Conservation (phyloP, 1,284 basidiomycete species). For the Agroathelia rolfsii region DNA sequence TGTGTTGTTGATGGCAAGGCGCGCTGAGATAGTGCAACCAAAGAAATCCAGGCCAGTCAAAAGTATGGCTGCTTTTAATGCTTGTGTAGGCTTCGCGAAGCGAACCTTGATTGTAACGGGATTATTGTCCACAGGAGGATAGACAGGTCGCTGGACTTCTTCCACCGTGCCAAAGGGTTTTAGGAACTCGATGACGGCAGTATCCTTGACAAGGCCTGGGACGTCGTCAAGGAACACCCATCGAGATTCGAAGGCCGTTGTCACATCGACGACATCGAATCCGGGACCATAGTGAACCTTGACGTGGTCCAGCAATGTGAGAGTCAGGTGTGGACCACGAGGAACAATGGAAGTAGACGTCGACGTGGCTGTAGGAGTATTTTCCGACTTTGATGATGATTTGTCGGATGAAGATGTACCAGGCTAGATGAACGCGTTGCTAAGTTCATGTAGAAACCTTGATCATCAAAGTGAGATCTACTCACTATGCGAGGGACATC, state of each 20-base stretch:
- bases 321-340: no score
- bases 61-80: slow-evolving; percentile 33
- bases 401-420: no score
- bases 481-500: no score
- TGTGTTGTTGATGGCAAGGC: slow-evolving; percentile 27
- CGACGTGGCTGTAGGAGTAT: no score
- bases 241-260: slow-evolving; percentile 38
- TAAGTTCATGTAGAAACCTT: no score
- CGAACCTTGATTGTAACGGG: slow-evolving; percentile 29
- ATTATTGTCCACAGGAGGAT: slow-evolving; percentile 12
- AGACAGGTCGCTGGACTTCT: slow-evolving; percentile 25
- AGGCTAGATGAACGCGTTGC: no score
- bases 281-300: slow-evolving; percentile 29
- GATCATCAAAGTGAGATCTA: no score
- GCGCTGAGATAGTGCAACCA: slow-evolving; percentile 27
- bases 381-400: no score
- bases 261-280: slow-evolving; percentile 29
- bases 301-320: slow-evolving; percentile 17
- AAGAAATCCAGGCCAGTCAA: slow-evolving; percentile 36
- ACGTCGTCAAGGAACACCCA: slow-evolving; percentile 32
- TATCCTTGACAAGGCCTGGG: slow-evolving; percentile 18
- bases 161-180: slow-evolving; percentile 36
- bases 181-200: slow-evolving; percentile 20
- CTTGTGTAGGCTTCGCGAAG: slow-evolving; percentile 35
- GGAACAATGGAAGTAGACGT: no score